Conservation (phyloP, 2,329 filamentous ascomycete genomes). For the Pseudogymnoascus sp. region DNA sequence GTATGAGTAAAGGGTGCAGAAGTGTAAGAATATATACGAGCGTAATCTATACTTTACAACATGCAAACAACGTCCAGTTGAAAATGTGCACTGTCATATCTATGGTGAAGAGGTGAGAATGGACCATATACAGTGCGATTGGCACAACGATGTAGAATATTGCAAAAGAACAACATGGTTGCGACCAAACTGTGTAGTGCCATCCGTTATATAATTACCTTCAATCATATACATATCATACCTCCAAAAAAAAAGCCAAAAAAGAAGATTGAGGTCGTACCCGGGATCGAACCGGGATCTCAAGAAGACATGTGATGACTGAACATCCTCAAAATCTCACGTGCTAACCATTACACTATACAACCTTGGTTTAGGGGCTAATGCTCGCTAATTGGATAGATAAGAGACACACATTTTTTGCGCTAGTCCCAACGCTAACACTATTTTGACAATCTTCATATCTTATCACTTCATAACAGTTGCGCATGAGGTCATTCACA, state of each 20-base stretch:
- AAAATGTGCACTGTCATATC: not conserved
- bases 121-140: not conserved
- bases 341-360: conserved; percentile 8
- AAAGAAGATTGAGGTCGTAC: not conserved
- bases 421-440: not conserved
- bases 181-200: not conserved
- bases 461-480: not conserved
- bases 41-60: not conserved
- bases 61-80: not conserved
- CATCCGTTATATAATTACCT: not conserved
- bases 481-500: not conserved
- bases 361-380: conserved; percentile 1
- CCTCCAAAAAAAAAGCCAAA: not conserved
- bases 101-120: not conserved
- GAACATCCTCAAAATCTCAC: conserved; percentile 8
- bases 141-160: not conserved
- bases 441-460: not conserved
- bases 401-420: not conserved
- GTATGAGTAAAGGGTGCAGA: not conserved
- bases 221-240: not conserved
- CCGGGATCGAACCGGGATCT: conserved; percentile 8
- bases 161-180: not conserved
- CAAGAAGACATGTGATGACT: conserved; percentile 5
- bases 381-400: not conserved
- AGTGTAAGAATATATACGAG: not conserved